Evolutionary conservation across 2,329 filamentous ascomycete species (phyloP).

Genomic region (Scopulariopsis brevicaulis): DNA sequence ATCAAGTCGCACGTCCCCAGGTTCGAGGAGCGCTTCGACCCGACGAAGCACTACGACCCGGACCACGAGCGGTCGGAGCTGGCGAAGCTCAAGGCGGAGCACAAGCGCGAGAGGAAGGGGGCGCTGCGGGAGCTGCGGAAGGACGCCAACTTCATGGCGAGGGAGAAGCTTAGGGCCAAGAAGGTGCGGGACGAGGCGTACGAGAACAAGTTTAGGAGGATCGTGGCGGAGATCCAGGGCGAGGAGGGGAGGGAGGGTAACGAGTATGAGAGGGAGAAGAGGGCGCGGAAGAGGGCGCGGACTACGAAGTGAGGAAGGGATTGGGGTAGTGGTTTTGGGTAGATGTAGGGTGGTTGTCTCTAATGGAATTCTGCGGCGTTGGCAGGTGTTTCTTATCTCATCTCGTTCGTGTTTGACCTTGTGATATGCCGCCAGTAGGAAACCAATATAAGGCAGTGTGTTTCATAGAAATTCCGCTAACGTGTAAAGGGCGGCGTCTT

Average conservation of each 20-base stretch:
- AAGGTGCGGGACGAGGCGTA: conserved; percentile 88
- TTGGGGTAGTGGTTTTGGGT: not conserved
- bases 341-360: conserved; percentile 3
- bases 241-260: conserved; percentile 84
- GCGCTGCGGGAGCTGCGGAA: conserved; percentile 89
- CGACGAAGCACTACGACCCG: conserved; percentile 93
- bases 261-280: conserved; percentile 79
- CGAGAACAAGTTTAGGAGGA: conserved; percentile 87
- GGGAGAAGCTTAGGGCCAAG: conserved; percentile 84
- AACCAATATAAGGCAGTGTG: not conserved
- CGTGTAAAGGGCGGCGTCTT: too few relatives aligned
- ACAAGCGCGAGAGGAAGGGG: conserved; percentile 92
- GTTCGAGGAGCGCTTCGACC: conserved; percentile 93
- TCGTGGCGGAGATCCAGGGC: conserved; percentile 91
- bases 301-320: conserved; percentile 13
- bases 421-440: not conserved
- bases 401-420: not conserved
- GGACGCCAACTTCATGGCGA: conserved; percentile 85
- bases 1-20: conserved; percentile 86
- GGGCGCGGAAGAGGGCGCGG: conserved; percentile 56
- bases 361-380: not conserved
- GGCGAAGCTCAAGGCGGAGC: conserved; percentile 75
- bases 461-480: too few relatives aligned
- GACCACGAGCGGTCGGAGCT: conserved; percentile 80
- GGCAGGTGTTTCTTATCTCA: not conserved